Evolutionary conservation across 1,284 basidiomycete genomes (phyloP).

Genomic region (Waitea zeae): DNA sequence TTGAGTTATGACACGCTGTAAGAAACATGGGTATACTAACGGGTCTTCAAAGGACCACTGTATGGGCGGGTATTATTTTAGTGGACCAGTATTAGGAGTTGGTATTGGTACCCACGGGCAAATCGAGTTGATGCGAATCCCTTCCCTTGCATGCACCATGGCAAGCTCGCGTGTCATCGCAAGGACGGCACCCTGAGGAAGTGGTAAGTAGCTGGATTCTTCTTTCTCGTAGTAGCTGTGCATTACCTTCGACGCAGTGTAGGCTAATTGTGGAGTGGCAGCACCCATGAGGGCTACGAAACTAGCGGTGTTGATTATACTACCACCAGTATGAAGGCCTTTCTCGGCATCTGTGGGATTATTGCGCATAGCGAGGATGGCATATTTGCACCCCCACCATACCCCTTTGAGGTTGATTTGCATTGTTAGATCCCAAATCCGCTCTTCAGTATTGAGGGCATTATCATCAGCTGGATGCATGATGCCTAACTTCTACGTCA

Average conservation of each 20-base stretch:
- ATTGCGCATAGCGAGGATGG: slow-evolving; percentile 86
- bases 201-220: neutral
- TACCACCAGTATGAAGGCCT: slow-evolving; percentile 72
- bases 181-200: slow-evolving; percentile 80
- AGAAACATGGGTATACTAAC: slow-evolving; percentile 23
- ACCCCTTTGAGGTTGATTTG: slow-evolving; percentile 94
- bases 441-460: slow-evolving; percentile 89
- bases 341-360: slow-evolving; percentile 73
- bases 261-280: slow-evolving; percentile 91
- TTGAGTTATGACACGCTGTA: neutral
- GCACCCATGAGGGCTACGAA: slow-evolving; percentile 91
- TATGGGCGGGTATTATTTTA: slow-evolving; percentile 5
- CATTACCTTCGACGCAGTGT: slow-evolving; percentile 27
- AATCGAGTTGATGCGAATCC: slow-evolving; percentile 87
- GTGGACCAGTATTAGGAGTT: slow-evolving; percentile 1
- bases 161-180: slow-evolving; percentile 97
- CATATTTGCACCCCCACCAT: slow-evolving; percentile 97
- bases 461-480: slow-evolving; percentile 94
- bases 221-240: neutral
- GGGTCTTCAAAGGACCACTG: slow-evolving; percentile 85
- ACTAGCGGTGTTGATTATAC: slow-evolving; percentile 94
- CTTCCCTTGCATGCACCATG: slow-evolving; percentile 93
- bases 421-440: slow-evolving; percentile 91
- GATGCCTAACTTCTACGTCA: too few species aligned
- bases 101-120: slow-evolving; percentile 59